These are phyloP conservation scores for Cordyceps cateniannulata DNA, from an alignment of 2,329 filamentous ascomycete genomes.

Conservation along the genomic window DNA sequence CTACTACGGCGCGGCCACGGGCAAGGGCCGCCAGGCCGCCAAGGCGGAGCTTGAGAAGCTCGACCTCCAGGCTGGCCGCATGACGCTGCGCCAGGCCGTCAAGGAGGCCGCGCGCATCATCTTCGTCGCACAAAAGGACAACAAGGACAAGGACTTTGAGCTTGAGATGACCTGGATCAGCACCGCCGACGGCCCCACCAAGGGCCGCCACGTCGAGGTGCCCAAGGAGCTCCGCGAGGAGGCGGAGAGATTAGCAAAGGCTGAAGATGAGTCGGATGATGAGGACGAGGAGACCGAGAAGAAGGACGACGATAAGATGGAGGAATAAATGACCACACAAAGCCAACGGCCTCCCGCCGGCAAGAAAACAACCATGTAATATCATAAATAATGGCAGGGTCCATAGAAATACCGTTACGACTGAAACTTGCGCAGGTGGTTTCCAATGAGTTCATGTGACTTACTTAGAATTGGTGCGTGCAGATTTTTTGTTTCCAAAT, in stretches of 20 bases:
- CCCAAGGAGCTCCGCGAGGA: slow-evolving; percentile 86
- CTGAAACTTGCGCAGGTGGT: slow-evolving; percentile 24
- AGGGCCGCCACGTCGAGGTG: slow-evolving; percentile 88
- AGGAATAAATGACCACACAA: slow-evolving; percentile 55
- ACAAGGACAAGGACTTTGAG: slow-evolving; percentile 99
- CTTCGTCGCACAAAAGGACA: slow-evolving; percentile 95
- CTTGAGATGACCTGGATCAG: slow-evolving; percentile 99
- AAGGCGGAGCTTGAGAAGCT: slow-evolving; percentile 99
- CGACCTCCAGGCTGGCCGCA: slow-evolving; percentile 69
- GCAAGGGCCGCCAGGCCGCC: slow-evolving; percentile 92
- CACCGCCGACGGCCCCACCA: slow-evolving; percentile 74
- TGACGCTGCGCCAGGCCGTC: slow-evolving; percentile 80
- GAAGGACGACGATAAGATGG: slow-evolving; percentile 74
- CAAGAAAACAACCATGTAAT: slow-evolving; percentile 25
- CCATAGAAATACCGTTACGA: slow-evolving; percentile 4
- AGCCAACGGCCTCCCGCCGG: neutral
- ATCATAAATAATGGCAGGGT: slow-evolving; percentile 23
- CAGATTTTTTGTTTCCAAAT: neutral
- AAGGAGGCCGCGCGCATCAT: slow-evolving; percentile 97
- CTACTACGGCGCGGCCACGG: slow-evolving; percentile 95
- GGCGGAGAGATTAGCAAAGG: slow-evolving; percentile 88
- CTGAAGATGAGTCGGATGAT: slow-evolving; percentile 79
- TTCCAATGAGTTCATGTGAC: neutral
- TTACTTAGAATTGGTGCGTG: too few species aligned
- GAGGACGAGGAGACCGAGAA: slow-evolving; percentile 63